Evolutionary conservation across 345 rosid species (phyloP).

Genomic region (Salix purpurea): DNA sequence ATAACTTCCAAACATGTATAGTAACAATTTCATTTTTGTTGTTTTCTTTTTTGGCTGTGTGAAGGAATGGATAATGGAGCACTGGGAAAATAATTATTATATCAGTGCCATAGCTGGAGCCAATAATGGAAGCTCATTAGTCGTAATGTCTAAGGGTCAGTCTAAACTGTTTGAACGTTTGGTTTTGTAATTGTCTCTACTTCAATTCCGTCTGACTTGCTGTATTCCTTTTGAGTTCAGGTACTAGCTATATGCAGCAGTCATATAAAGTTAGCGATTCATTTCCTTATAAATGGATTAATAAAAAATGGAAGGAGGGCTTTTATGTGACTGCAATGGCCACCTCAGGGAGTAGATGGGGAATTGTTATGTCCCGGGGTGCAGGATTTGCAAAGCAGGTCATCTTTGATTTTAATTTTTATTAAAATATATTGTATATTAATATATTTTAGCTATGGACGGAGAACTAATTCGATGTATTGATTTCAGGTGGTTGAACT

Average conservation of each 20-base stretch:
- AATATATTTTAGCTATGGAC: not conserved
- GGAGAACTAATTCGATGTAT: not conserved
- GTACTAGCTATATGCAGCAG: conserved; percentile 76
- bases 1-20: not conserved
- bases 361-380: conserved; percentile 92
- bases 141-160: conserved; percentile 97
- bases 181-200: not conserved
- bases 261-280: conserved; percentile 93
- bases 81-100: conserved; percentile 95
- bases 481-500: conserved; percentile 77
- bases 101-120: conserved; percentile 95
- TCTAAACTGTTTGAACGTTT: not conserved
- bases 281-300: conserved; percentile 95
- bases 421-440: not conserved
- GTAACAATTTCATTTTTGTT: not conserved
- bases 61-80: conserved; percentile 99
- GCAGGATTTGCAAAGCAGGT: conserved; percentile 86
- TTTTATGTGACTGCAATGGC: conserved; percentile 91
- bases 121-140: conserved; percentile 80
- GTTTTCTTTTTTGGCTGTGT: conserved; percentile 1
- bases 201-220: not conserved
- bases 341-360: conserved; percentile 93
- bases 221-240: conserved; percentile 29
- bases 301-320: conserved; percentile 96
- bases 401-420: not conserved